A percentile compares a stretch with the other conserved stretches of the same genome.
phyloP scores from a whole-genome alignment of 106 monocot species.

The Dendrobium nobile region DNA sequence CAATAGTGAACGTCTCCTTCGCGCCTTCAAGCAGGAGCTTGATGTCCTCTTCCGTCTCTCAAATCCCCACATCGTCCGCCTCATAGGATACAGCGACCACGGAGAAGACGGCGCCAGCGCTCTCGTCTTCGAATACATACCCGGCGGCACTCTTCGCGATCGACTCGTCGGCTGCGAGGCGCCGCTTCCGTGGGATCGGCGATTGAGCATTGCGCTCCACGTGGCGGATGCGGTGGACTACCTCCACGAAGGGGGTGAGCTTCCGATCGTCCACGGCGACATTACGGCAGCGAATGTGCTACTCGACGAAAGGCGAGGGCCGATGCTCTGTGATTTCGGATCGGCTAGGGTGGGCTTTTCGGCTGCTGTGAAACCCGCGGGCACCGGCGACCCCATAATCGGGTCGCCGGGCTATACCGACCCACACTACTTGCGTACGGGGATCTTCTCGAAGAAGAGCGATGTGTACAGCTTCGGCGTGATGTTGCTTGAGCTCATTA shows the following conservation, averaged over 20 bases:
- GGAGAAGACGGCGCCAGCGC: constrained; percentile 15
- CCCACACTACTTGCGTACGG: constrained; percentile 34
- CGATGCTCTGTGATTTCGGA: constrained; percentile 3
- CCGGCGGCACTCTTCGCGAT: constrained; percentile 60
- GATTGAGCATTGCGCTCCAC: constrained; percentile 1
- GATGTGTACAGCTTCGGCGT: constrained; percentile 85
- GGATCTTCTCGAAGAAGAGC: constrained; percentile 48
- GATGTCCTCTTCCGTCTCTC: constrained; percentile 2
- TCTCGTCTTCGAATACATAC: constrained; percentile 54
- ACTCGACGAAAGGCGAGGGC: neutral
- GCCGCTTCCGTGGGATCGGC: neutral
- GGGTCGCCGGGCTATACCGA: constrained; percentile 32
- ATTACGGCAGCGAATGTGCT: constrained; percentile 42
- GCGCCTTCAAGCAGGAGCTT: constrained; percentile 7
- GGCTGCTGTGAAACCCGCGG: constrained; percentile 19
- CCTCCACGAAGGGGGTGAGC: constrained; percentile 29
- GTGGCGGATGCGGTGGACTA: constrained; percentile 45
- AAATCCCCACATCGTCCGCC: constrained; percentile 4
- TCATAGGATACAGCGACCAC: constrained; percentile 3
- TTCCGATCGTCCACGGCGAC: constrained; percentile 8
- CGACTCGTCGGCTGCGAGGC: constrained; percentile 35
- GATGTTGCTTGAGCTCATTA: constrained; percentile 51
- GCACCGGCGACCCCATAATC: constrained; percentile 18
- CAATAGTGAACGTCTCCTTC: constrained; percentile 8
- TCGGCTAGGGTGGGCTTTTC: constrained; percentile 56